Evolutionary conservation across 306 rosid genomes (phyloP).

Genomic region (Chamaecrista fasciculata): DNA sequence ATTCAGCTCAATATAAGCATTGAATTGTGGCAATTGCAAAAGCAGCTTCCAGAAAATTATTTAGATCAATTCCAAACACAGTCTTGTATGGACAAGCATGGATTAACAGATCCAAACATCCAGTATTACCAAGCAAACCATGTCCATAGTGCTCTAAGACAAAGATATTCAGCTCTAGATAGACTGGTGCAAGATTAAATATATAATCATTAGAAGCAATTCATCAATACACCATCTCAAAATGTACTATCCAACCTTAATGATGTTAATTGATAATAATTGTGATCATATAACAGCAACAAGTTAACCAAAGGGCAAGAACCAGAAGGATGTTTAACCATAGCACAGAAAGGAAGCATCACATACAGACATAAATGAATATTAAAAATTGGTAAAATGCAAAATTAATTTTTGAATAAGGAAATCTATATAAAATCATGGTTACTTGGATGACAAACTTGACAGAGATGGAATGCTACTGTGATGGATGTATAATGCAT

Average conservation of each 20-base stretch:
- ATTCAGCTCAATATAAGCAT: not conserved
- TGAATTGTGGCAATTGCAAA: not conserved
- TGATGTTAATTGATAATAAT: not conserved
- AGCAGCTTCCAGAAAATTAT: not conserved
- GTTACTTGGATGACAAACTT: not conserved
- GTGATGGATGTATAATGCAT: not conserved
- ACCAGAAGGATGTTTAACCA: not conserved
- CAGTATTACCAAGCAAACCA: not conserved
- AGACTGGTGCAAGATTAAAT: not conserved
- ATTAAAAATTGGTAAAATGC: not conserved
- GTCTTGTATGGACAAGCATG: not conserved
- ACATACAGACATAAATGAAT: not conserved
- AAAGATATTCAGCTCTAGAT: not conserved
- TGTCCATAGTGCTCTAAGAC: not conserved
- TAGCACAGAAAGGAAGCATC: not conserved
- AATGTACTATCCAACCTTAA: not conserved
- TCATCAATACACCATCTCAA: not conserved
- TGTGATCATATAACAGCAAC: not conserved
- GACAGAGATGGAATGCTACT: not conserved
- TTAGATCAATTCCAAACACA: not conserved
- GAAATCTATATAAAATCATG: not conserved
- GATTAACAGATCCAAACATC: not conserved
- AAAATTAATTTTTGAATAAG: not conserved
- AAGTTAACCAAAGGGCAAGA: not conserved
- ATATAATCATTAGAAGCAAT: not conserved